Evolutionary conservation across 1,139 yeast species (phyloP).

Genomic region (Zygosaccharomyces sapae): DNA sequence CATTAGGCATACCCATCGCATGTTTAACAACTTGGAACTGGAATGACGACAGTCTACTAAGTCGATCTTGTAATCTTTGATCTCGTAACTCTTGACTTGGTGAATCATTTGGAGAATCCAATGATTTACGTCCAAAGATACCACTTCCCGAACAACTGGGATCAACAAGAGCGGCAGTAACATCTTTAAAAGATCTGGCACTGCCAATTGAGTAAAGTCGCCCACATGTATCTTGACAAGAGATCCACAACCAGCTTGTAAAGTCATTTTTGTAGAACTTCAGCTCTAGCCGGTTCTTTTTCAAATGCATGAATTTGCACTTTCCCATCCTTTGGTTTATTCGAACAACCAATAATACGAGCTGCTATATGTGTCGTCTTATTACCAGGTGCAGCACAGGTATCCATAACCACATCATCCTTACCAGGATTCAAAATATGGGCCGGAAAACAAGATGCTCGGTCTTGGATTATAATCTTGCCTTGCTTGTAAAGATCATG

Average conservation of each 20-base stretch:
- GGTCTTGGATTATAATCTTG: conserved; percentile 81
- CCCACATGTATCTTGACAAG: conserved; percentile 62
- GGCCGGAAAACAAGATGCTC: conserved; percentile 97
- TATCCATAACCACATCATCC: conserved; percentile 67
- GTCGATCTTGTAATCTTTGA: conserved; percentile 50
- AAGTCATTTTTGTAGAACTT: conserved; percentile 75
- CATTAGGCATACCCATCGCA: conserved; percentile 77
- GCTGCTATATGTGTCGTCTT: conserved; percentile 92
- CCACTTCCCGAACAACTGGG: conserved; percentile 99
- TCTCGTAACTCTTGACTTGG: too few species aligned
- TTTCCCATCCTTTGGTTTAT: conserved; percentile 16
- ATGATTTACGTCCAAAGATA: conserved; percentile 67
- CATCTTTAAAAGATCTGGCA: conserved; percentile 57
- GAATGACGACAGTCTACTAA: conserved; percentile 73
- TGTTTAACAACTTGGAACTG: conserved; percentile 85
- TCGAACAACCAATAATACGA: conserved; percentile 36
- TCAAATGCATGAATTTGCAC: conserved; percentile 75
- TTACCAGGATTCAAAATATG: conserved; percentile 61
- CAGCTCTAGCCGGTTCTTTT: conserved; percentile 68
- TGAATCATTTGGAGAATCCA: conserved; percentile 33
- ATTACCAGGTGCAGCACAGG: conserved; percentile 98
- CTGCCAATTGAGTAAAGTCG: conserved; percentile 65
- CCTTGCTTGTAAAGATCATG: conserved; percentile 70
- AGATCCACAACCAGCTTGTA: conserved; percentile 62
- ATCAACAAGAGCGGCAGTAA: conserved; percentile 83